phyloP scores from a whole-genome alignment of 2,329 filamentous ascomycete genomes.

The Fonsecaea monophora region DNA sequence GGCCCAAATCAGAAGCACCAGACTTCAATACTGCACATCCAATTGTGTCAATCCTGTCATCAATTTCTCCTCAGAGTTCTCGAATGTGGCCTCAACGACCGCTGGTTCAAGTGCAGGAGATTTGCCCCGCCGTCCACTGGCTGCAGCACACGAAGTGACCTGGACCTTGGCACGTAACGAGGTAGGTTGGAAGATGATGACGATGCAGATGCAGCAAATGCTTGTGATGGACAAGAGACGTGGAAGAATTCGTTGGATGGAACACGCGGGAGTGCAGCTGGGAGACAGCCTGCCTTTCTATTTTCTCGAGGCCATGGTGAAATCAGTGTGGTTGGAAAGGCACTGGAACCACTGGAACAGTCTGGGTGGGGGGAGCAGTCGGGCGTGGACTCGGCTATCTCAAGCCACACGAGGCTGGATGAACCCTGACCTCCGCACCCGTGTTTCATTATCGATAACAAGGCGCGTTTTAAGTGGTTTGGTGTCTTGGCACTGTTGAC shows the following conservation, averaged over 20 bases:
- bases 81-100: not conserved
- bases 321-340: conserved; percentile 20
- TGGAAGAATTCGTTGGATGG: conserved; percentile 12
- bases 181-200: not conserved
- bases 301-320: conserved; percentile 13
- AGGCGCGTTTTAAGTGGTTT: not conserved
- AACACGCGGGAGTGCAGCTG: not conserved
- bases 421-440: not conserved
- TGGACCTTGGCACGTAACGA: not conserved
- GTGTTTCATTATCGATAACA: conserved; percentile 6
- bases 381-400: conserved; percentile 10
- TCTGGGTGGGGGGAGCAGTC: not conserved
- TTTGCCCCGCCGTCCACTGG: not conserved
- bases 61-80: not conserved
- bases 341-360: not conserved
- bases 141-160: not conserved
- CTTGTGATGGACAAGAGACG: conserved; percentile 2
- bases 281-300: conserved; percentile 11
- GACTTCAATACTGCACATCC: not conserved
- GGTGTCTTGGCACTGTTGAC: not conserved
- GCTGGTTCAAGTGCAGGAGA: not conserved
- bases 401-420: conserved; percentile 20
- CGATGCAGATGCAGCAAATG: conserved; percentile 3
- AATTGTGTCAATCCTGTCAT: not conserved
- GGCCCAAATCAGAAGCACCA: not conserved